phyloP scores from a whole-genome alignment of 176 grass and related monocot genomes.

The Aegilops longissima region DNA sequence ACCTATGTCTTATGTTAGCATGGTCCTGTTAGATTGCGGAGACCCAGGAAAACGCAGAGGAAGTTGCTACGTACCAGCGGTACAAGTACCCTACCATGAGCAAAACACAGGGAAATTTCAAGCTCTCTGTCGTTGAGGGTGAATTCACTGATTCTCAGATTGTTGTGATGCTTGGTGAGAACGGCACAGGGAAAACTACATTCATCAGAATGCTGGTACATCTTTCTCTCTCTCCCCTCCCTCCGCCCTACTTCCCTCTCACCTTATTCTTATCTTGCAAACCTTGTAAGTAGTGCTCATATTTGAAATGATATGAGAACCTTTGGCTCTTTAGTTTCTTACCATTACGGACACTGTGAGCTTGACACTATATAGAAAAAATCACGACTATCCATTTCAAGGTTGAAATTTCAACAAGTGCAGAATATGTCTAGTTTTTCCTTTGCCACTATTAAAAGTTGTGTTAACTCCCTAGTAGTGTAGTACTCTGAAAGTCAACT shows the following conservation, averaged over 20 bases:
- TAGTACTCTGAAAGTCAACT: background rate
- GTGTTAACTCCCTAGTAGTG: background rate
- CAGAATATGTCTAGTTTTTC: background rate
- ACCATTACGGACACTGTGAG: background rate
- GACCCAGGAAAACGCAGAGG: conserved; percentile 85
- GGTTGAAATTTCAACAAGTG: background rate
- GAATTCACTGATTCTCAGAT: conserved; percentile 95
- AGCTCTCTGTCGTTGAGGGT: conserved; percentile 67
- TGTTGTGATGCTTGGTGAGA: conserved; percentile 96
- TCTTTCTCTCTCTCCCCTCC: background rate
- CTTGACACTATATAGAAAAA: background rate
- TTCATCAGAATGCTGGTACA: conserved; percentile 88
- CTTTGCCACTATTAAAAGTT: background rate
- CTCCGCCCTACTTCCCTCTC: background rate
- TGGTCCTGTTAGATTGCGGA: conserved; percentile 63
- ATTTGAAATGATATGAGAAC: background rate
- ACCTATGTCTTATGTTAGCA: background rate
- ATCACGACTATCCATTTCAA: background rate
- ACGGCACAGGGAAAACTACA: conserved; percentile 94
- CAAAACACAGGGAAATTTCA: conserved; percentile 88
- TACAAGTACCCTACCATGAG: conserved; percentile 91
- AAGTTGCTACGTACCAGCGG: conserved; percentile 74
- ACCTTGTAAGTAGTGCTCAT: background rate
- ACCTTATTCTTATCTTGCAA: background rate
- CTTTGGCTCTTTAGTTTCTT: background rate